Base-by-base conservation (phyloP, 441 rosid genomes). In the Eugenia klotzschiana region DNA sequence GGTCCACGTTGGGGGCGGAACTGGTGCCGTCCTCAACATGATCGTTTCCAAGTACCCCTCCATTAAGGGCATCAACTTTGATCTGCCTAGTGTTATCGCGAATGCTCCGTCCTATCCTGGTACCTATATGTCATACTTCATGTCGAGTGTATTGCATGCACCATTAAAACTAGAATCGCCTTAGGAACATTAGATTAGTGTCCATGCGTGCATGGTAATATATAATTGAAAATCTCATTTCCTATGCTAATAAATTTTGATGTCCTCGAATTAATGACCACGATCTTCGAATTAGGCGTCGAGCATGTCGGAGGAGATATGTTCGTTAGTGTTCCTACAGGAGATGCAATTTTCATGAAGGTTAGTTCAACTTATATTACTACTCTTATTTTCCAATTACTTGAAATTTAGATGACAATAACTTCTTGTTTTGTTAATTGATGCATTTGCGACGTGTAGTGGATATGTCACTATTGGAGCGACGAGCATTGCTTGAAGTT, bases 401-500 rank as follows among this genome's bases (percentile, higher is more conserved):
- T 18, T 18, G n/a, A 6, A 64, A 64, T 64, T 41, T 64, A 33
- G 22, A 64, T 64, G 74, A 64, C 10, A 10, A 64, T 33, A 33
- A 64, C 43, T 16, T 64, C 43, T 64, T 4, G 7, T 64, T 18
- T 64, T 9, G 74, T 20, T 18, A 18, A 64, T 8, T 64, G 74
- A 64, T 33, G 43, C 74, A 6, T 9, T 33, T 33, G 43, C n/a
- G 43, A 18, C n/a, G 10, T 55, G 77, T 46, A 88, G 89, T 81
- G 84, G 77, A 81, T 88, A 58, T 26, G 86, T 6, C 88, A 83
- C 54, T 82, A 86, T 14, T 88, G 86, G 90, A 79, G 16, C 18
- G 87, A 88, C 14, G 88, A 84, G 29, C 83, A 86, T 5, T 88
- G 90, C 80, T 79, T 86, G 64, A 86, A 73, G 77, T 41, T 88